Conservation (phyloP, 257 asterid species). For the Avicennia marina region DNA sequence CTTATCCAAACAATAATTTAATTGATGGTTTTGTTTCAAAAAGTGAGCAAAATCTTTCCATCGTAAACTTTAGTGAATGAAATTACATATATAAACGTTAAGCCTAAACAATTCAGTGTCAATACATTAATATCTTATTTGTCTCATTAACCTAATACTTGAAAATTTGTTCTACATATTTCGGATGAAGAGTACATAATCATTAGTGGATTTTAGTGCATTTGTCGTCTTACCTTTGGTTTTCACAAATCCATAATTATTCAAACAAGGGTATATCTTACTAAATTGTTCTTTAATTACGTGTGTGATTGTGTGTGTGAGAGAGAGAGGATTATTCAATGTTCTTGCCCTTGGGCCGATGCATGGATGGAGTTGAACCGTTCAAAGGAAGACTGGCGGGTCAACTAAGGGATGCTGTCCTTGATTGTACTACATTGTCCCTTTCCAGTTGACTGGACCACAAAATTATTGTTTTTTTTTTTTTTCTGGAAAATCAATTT, state of each 20-base stretch:
- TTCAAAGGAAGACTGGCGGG: not conserved
- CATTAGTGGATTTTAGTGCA: no score
- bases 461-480: not conserved
- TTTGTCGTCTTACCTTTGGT: no score
- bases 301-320: not conserved
- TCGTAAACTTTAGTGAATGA: no score
- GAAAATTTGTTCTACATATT: no score
- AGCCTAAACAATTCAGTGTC: not conserved
- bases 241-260: no score
- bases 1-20: no score
- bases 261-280: no score
- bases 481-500: not conserved
- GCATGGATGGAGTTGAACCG: not conserved
- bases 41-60: no score
- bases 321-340: not conserved
- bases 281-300: not conserved
- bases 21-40: no score
- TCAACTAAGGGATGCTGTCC: conserved; percentile 33
- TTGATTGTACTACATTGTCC: conserved; percentile 36
- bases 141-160: no score
- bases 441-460: conserved; percentile 20
- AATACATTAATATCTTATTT: no score
- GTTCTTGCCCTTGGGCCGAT: not conserved
- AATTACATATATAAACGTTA: not conserved
- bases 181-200: no score